Evolutionary conservation across 2,329 filamentous ascomycete genomes (phyloP).

Genomic region (Sphaceloma murrayae): DNA sequence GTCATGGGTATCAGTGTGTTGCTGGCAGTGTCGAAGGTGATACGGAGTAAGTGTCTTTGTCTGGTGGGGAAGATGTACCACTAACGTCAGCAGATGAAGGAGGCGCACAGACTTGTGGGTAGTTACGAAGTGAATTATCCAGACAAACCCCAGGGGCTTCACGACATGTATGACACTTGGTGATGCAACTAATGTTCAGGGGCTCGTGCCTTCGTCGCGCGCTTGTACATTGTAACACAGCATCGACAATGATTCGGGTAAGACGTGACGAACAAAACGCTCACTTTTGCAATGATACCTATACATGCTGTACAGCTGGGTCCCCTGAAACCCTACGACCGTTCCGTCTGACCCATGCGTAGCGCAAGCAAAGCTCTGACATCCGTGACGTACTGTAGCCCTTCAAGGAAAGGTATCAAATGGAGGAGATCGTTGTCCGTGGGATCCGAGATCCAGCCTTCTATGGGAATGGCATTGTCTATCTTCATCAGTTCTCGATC

Average conservation of each 20-base stretch:
- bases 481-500: slow-evolving; percentile 9
- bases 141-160: no score
- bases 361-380: slow-evolving; percentile 83
- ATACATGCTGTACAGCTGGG: no score
- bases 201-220: no score
- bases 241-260: no score
- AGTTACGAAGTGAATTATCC: not conserved
- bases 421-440: slow-evolving; percentile 93
- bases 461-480: slow-evolving; percentile 99
- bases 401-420: slow-evolving; percentile 83
- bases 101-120: slow-evolving; percentile 16
- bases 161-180: no score
- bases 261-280: no score
- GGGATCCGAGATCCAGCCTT: slow-evolving; percentile 98
- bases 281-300: no score
- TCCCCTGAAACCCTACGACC: no score
- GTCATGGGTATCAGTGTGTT: slow-evolving; percentile 77
- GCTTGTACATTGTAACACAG: no score
- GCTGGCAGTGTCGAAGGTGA: slow-evolving; percentile 61
- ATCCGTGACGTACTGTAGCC: slow-evolving; percentile 91
- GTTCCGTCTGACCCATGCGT: slow-evolving; percentile 62
- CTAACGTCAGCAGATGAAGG: slow-evolving; percentile 17
- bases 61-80: not conserved
- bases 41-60: slow-evolving; percentile 23
- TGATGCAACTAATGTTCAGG: no score